Base-by-base conservation (phyloP, 164 flowering plant species). In the Litsea cubeba region DNA sequence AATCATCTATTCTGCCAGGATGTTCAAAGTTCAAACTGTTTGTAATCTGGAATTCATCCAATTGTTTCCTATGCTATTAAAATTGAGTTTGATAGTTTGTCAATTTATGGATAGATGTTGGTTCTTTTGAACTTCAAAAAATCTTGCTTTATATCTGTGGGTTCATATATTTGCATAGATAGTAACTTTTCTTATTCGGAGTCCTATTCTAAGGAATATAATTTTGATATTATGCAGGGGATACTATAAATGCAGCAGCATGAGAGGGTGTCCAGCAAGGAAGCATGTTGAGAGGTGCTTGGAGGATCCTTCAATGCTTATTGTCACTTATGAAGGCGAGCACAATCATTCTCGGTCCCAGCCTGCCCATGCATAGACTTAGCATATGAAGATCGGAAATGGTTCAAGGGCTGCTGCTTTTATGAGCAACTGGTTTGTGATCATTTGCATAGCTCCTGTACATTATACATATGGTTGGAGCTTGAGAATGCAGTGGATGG, bases 211-310 rank as follows among this genome's bases (percentile, higher is more conserved):
- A 54, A 67, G n/a, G 15, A 25, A 18, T 3, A 14, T 40, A 40
- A n/a, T 60, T 24, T 50, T 66, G 22, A 69, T 73, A 54, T 71
- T 81, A 28, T 86, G 86, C 88, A 93, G 98, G 86, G 98, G 98
- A 77, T 93, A 93, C 79, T 93, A 93, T 69, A 93, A 93, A 76
- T 93, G 98, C 77, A 93, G 98, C 84, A 91, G 93, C 84, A 86
- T 88, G 90, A 85, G 97, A 80, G 98, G 98, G 35, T 93, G 98
- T 78, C 98, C 98, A 6, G 97, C 98, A 24, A 90, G 98, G 82
- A 93, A 93, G 83, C 98, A 93, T 75, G 98, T 93, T 6, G 98
- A 93, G 85, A 84, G 98, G 81, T 89, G 93, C 86, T 82, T 89
- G 84, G 98, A 91, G 76, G 98, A 91, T 0, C 88, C 98, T 15